Conservation (phyloP, 768 basidiomycete species). For the Imleria badia region DNA sequence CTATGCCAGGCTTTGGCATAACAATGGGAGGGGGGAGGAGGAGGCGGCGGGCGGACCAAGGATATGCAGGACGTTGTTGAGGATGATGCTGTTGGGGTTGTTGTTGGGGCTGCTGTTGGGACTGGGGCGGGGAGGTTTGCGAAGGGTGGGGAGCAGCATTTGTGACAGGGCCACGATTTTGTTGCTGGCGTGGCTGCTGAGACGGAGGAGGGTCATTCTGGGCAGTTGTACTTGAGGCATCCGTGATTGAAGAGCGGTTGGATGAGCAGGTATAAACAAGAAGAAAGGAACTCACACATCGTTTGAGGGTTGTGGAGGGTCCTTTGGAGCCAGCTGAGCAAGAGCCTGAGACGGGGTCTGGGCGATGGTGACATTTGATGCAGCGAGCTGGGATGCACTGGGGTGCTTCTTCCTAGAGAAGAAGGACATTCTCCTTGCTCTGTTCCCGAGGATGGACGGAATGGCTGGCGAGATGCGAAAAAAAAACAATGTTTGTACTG, state of each 20-base stretch:
- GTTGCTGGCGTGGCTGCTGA: slow-evolving; percentile 37
- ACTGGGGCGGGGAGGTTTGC: slow-evolving; percentile 33
- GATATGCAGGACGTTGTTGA: slow-evolving; percentile 63
- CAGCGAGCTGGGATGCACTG: slow-evolving; percentile 42
- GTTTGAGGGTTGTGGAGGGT: slow-evolving; percentile 24
- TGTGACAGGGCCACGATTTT: slow-evolving; percentile 36
- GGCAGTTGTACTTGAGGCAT: slow-evolving; percentile 8
- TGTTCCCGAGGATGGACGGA: slow-evolving; percentile 62
- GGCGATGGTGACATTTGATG: slow-evolving; percentile 52
- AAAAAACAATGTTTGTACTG: slow-evolving; percentile 16
- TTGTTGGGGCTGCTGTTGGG: slow-evolving; percentile 29
- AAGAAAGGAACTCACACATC: slow-evolving; percentile 37
- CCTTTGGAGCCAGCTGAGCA: slow-evolving; percentile 49
- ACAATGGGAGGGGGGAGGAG: slow-evolving; percentile 64
- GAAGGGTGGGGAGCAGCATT: slow-evolving; percentile 29
- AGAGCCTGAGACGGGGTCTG: slow-evolving; percentile 70
- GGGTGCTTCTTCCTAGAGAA: slow-evolving; percentile 86
- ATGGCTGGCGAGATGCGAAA: slow-evolving; percentile 46
- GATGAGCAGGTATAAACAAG: neutral
- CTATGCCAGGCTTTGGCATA: slow-evolving; percentile 61
- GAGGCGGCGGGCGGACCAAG: slow-evolving; percentile 81
- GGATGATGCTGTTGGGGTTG: slow-evolving; percentile 28
- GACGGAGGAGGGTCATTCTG: slow-evolving; percentile 28
- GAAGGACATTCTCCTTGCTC: slow-evolving; percentile 86
- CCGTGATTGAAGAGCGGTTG: neutral